A percentile compares a stretch with the other conserved stretches of the same genome.
Evolutionary conservation across 768 basidiomycete species (phyloP).

Genomic region (Pleurotus platypus): DNA sequence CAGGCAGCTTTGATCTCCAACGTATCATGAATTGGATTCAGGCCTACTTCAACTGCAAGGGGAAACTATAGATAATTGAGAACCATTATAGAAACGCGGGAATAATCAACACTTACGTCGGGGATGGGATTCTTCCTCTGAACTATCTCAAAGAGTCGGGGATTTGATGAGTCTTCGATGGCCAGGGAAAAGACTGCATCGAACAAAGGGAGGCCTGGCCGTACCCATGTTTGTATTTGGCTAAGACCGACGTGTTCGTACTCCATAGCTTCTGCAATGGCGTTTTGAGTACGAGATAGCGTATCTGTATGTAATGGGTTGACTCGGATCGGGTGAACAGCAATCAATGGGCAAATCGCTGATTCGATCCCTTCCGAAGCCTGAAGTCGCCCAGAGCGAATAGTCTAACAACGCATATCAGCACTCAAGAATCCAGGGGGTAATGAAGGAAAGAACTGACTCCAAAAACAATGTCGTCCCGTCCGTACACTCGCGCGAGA

Average conservation of each 20-base stretch:
- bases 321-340: slow-evolving; percentile 26
- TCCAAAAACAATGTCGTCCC: slow-evolving; percentile 27
- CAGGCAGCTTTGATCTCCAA: slow-evolving; percentile 22
- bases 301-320: slow-evolving; percentile 16
- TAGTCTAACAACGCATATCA: slow-evolving; percentile 17
- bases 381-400: slow-evolving; percentile 31
- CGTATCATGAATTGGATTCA: slow-evolving; percentile 20
- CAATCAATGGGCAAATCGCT: slow-evolving; percentile 25
- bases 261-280: slow-evolving; percentile 24
- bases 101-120: slow-evolving; percentile 21
- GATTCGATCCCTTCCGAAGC: slow-evolving; percentile 24
- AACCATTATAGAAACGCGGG: too few relatives aligned
- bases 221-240: slow-evolving; percentile 29
- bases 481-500: slow-evolving; percentile 22
- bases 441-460: slow-evolving; percentile 17
- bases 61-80: slow-evolving; percentile 18
- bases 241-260: slow-evolving; percentile 27
- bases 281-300: slow-evolving; percentile 20
- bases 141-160: slow-evolving; percentile 22
- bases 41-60: slow-evolving; percentile 26
- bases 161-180: slow-evolving; percentile 14
- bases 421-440: neutral
- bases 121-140: slow-evolving; percentile 26
- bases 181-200: slow-evolving; percentile 30
- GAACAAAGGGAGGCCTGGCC: slow-evolving; percentile 26